phyloP scores from a whole-genome alignment of 2,329 filamentous ascomycete species.

The Penicillium sumatraense region DNA sequence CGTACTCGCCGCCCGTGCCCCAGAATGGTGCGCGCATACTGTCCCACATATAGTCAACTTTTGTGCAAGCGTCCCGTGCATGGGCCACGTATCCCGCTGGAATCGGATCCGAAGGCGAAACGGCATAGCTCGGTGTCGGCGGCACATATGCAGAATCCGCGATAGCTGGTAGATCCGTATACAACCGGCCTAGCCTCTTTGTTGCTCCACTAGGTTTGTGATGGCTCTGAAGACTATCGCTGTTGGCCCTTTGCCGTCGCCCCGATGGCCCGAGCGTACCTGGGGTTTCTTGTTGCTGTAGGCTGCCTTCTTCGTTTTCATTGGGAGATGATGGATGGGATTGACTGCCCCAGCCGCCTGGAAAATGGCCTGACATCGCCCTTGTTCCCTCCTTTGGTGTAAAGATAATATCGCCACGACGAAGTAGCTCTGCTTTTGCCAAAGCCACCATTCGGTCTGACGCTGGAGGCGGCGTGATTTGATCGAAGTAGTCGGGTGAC shows the following conservation, averaged over 20 bases:
- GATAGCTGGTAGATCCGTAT: constrained; percentile 35
- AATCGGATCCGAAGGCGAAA: constrained; percentile 79
- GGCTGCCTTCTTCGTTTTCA: constrained; percentile 31
- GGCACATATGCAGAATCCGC: constrained; percentile 65
- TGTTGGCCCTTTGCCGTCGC: constrained; percentile 55
- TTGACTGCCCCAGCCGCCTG: constrained; percentile 59
- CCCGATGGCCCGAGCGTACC: constrained; percentile 19
- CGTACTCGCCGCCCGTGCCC: constrained; percentile 84
- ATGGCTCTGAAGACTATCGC: constrained; percentile 40
- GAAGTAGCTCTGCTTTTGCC: constrained; percentile 84
- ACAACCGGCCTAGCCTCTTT: constrained; percentile 35
- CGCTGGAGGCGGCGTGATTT: constrained; percentile 85
- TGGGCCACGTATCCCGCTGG: constrained; percentile 88
- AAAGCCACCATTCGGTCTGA: constrained; percentile 85
- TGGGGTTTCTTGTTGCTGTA: constrained; percentile 1
- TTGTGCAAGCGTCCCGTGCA: constrained; percentile 81
- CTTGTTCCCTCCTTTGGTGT: constrained; percentile 42
- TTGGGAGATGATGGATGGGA: constrained; percentile 29
- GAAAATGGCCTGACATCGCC: constrained; percentile 53
- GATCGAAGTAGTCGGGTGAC: constrained; percentile 88
- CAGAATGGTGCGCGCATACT: constrained; percentile 81
- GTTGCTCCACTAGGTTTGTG: constrained; percentile 20
- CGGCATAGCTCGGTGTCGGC: constrained; percentile 80
- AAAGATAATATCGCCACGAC: constrained; percentile 70
- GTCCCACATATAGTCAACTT: constrained; percentile 96